A percentile compares a stretch with the other conserved stretches of the same genome.
phyloP scores from a whole-genome alignment of 1,284 basidiomycete species.

The Termitomyces sp. region DNA sequence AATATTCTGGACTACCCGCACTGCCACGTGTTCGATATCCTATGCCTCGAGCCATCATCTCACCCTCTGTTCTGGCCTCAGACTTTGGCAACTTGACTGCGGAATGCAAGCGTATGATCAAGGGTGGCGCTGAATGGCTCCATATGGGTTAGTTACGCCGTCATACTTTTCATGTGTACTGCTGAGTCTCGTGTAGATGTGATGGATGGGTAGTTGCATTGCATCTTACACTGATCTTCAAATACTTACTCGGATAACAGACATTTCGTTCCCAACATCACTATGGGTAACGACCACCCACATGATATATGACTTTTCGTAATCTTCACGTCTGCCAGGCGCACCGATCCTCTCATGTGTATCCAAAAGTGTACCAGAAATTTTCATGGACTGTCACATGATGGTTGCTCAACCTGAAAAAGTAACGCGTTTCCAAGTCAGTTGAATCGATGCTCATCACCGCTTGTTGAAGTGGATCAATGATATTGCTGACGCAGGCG shows the following conservation, averaged over 20 bases:
- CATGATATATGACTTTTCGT: neutral
- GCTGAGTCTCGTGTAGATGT: constrained; percentile 55
- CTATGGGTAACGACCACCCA: constrained; percentile 64
- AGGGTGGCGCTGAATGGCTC: constrained; percentile 90
- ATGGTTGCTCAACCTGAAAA: constrained; percentile 95
- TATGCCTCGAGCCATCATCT: constrained; percentile 86
- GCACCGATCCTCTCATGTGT: constrained; percentile 88
- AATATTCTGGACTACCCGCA: neutral
- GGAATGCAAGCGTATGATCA: constrained; percentile 92
- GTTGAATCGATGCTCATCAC: constrained; percentile 6
- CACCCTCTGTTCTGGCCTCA: constrained; percentile 89
- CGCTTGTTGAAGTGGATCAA: constrained; percentile 79
- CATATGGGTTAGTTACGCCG: constrained; percentile 76
- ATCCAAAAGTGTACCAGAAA: constrained; percentile 85
- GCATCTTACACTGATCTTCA: constrained; percentile 1
- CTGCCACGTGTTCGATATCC: constrained; percentile 4
- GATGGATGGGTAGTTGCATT: constrained; percentile 80
- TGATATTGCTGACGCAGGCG: constrained; percentile 94
- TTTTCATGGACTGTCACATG: constrained; percentile 99
- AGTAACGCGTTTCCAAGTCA: constrained; percentile 36
- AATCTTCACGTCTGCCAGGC: constrained; percentile 41
- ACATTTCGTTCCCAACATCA: constrained; percentile 98
- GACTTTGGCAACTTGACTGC: constrained; percentile 89
- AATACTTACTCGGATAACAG: constrained; percentile 36
- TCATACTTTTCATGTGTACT: neutral